phyloP scores from a whole-genome alignment of 768 basidiomycete species.

The Pisolithus albus region DNA sequence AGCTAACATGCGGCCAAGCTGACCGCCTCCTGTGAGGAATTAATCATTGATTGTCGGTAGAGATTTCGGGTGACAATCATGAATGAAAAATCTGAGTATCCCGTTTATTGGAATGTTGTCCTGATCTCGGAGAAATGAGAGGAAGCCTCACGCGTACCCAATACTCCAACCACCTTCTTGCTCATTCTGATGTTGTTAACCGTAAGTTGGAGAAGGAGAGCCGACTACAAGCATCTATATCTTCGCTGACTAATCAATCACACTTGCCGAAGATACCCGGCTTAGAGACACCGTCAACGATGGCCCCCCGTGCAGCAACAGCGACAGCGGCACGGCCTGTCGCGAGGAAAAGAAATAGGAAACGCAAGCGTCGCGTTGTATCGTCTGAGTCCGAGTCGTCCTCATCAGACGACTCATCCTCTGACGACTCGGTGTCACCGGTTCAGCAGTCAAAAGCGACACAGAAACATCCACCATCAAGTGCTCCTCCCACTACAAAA shows the following conservation, averaged over 20 bases:
- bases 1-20: constrained; percentile 95
- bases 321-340: constrained; percentile 23
- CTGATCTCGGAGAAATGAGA: not conserved
- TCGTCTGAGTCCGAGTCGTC: constrained; percentile 40
- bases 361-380: constrained; percentile 46
- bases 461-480: constrained; percentile 2
- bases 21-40: constrained; percentile 71
- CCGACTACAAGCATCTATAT: not conserved
- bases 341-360: constrained; percentile 43
- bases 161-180: constrained; percentile 16
- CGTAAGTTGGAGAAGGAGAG: too few relatives aligned
- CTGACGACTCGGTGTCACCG: constrained; percentile 7
- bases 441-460: not conserved
- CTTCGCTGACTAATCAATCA: constrained; percentile 1
- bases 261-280: not conserved
- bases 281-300: not conserved
- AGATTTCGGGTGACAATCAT: not conserved
- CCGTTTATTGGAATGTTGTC: constrained; percentile 5
- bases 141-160: constrained; percentile 24
- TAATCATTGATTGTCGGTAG: not conserved
- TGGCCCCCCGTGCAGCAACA: not conserved
- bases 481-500: constrained; percentile 1
- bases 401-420: constrained; percentile 21
- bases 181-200: not conserved
- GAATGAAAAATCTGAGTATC: constrained; percentile 5